A percentile compares a stretch with the other conserved stretches of the same genome.
These are phyloP conservation scores for Centella asiatica DNA, from an alignment of 129 eudicot genomes.

Conservation along the genomic window DNA sequence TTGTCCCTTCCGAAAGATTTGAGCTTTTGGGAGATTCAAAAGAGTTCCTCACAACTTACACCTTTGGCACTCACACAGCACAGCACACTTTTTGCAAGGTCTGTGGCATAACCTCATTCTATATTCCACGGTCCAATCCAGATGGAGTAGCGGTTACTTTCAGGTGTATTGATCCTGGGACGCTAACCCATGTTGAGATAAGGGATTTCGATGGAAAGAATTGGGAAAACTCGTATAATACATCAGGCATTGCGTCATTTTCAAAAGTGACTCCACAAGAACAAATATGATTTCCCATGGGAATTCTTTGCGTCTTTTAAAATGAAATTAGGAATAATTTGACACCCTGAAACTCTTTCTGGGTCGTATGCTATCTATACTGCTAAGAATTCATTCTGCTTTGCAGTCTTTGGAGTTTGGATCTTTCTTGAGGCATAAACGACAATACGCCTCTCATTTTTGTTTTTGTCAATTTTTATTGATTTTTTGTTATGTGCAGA, in stretches of 20 bases:
- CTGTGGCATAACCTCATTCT: conserved; percentile 86
- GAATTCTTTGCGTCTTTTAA: too few species aligned
- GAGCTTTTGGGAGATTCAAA: conserved; percentile 50
- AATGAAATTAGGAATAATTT: too few species aligned
- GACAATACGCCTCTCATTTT: too few species aligned
- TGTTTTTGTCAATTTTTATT: too few species aligned
- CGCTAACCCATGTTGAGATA: conserved; percentile 61
- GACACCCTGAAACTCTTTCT: too few species aligned
- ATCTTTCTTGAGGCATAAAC: too few species aligned
- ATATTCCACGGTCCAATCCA: conserved; percentile 76
- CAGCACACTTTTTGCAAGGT: conserved; percentile 79
- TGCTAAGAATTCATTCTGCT: too few species aligned
- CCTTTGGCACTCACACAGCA: conserved; percentile 81
- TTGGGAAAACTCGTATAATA: conserved; percentile 57
- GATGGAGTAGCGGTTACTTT: conserved; percentile 64
- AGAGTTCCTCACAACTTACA: conserved; percentile 62
- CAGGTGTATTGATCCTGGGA: conserved; percentile 74
- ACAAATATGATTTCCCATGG: conserved; percentile 18
- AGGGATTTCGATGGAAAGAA: conserved; percentile 56
- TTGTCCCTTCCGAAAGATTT: conserved; percentile 59
- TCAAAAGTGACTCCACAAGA: conserved; percentile 35
- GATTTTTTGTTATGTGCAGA: too few species aligned
- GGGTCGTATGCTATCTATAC: too few species aligned
- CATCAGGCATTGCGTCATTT: conserved; percentile 43
- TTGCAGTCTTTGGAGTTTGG: too few species aligned